Conservation (phyloP, 108 stramenopile species). For the Nitzschia putrida region DNA sequence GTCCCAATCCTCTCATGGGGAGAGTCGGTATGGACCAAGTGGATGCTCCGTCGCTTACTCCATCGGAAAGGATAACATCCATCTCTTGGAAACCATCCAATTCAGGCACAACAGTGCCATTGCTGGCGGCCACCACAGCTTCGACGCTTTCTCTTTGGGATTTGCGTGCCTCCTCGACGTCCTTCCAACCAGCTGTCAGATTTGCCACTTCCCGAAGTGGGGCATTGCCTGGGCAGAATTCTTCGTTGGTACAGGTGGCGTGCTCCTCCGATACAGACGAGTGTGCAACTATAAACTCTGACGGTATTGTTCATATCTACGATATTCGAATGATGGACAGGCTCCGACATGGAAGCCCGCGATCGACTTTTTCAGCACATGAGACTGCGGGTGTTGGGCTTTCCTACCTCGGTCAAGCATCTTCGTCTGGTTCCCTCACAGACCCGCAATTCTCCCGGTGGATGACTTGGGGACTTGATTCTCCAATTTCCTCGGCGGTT, state of each 20-base stretch:
- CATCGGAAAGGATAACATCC: constrained; percentile 27
- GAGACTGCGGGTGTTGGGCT: constrained; percentile 60
- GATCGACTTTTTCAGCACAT: constrained; percentile 52
- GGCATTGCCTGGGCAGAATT: not conserved
- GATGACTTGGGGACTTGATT: constrained; percentile 79
- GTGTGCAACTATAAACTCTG: constrained; percentile 63
- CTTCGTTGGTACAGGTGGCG: constrained; percentile 57
- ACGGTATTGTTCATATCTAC: constrained; percentile 65
- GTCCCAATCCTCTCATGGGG: constrained; percentile 67
- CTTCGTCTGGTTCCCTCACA: constrained; percentile 7
- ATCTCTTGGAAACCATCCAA: constrained; percentile 50
- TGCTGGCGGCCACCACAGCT: constrained; percentile 53
- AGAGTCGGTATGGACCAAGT: constrained; percentile 48
- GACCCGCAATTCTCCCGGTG: constrained; percentile 22
- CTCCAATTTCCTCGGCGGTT: constrained; percentile 35
- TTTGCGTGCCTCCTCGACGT: constrained; percentile 47
- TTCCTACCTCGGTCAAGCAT: constrained; percentile 26
- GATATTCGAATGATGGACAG: constrained; percentile 65
- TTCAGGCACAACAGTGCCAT: constrained; percentile 4
- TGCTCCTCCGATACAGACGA: constrained; percentile 54
- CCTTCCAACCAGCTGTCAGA: constrained; percentile 53
- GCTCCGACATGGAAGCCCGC: not conserved
- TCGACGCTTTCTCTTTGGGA: constrained; percentile 61
- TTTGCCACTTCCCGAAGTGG: constrained; percentile 40
- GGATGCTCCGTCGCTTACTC: constrained; percentile 4